These are phyloP conservation scores for Picea mariana DNA, from an alignment of 83 land plant genomes.

Conservation along the genomic window DNA sequence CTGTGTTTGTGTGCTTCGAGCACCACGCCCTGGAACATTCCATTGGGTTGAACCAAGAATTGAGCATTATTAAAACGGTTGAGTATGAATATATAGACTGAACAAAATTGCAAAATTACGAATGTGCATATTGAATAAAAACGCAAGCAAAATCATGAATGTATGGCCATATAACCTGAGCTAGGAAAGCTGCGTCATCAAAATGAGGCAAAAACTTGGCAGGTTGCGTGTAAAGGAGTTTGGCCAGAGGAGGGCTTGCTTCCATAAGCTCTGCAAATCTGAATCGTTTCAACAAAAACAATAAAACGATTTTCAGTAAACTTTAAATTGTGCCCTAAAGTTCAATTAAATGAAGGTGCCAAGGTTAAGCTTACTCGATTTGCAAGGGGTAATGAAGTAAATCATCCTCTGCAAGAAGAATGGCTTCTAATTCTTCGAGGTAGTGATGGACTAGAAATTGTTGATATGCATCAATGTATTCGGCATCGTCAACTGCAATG, in stretches of 20 bases:
- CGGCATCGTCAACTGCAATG: slow-evolving; percentile 22
- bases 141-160: too few relatives aligned
- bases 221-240: slow-evolving; percentile 63
- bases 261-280: slow-evolving; percentile 88
- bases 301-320: slow-evolving; percentile 8
- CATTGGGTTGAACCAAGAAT: neutral
- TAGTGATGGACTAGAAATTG: slow-evolving; percentile 50
- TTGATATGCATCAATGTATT: slow-evolving; percentile 39
- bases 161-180: slow-evolving; percentile 65
- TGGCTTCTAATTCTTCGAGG: slow-evolving; percentile 51
- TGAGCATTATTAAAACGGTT: neutral
- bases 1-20: slow-evolving; percentile 29
- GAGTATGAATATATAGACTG: neutral
- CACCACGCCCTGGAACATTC: slow-evolving; percentile 31
- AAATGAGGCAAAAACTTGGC: slow-evolving; percentile 55
- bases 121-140: neutral
- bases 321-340: slow-evolving; percentile 7
- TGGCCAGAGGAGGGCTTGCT: slow-evolving; percentile 50
- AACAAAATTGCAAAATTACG: neutral
- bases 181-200: slow-evolving; percentile 63
- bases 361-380: slow-evolving; percentile 53
- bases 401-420: slow-evolving; percentile 58
- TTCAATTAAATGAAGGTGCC: neutral
- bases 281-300: neutral
- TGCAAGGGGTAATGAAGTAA: slow-evolving; percentile 67